A percentile compares a stretch with the other conserved stretches of the same genome.
These are phyloP conservation scores for Leccinum barrowsii DNA, from an alignment of 768 basidiomycete species.

Conservation along the genomic window DNA sequence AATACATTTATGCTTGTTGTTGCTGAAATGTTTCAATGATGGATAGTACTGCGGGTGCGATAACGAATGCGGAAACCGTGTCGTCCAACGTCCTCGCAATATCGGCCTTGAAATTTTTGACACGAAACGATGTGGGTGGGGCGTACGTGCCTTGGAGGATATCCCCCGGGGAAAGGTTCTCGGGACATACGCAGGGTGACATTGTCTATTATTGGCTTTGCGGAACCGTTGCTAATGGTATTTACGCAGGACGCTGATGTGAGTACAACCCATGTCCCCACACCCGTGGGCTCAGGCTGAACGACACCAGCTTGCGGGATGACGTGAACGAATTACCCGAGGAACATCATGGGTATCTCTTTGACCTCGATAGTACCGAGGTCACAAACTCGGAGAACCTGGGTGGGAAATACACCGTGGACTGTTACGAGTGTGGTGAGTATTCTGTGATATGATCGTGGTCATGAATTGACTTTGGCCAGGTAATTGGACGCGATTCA, in stretches of 20 bases:
- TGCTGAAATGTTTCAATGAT: background rate
- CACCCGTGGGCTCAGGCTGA: background rate
- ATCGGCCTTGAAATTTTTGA: slow-evolving; percentile 65
- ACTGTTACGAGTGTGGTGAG: slow-evolving; percentile 51
- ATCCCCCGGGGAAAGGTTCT: slow-evolving; percentile 55
- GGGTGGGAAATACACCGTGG: slow-evolving; percentile 47
- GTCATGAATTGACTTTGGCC: slow-evolving; percentile 7
- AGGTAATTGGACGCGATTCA: slow-evolving; percentile 78
- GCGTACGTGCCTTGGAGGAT: slow-evolving; percentile 45
- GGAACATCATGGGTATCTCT: slow-evolving; percentile 46
- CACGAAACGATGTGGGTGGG: slow-evolving; percentile 60
- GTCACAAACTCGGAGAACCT: slow-evolving; percentile 32
- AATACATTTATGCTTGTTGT: background rate
- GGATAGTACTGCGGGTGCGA: slow-evolving; percentile 45
- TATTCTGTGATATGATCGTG: background rate
- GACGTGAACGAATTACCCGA: slow-evolving; percentile 37
- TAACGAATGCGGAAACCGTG: slow-evolving; percentile 50
- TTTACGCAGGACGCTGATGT: slow-evolving; percentile 44
- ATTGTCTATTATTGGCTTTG: slow-evolving; percentile 9
- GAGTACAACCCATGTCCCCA: slow-evolving; percentile 14
- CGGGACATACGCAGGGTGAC: slow-evolving; percentile 67
- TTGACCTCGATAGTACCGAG: slow-evolving; percentile 63
- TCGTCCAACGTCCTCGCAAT: slow-evolving; percentile 56
- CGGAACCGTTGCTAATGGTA: slow-evolving; percentile 2
- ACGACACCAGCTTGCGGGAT: slow-evolving; percentile 38